Base-by-base conservation (phyloP, 805 yeast species). In the Maudiozyma bulderi region DNA sequence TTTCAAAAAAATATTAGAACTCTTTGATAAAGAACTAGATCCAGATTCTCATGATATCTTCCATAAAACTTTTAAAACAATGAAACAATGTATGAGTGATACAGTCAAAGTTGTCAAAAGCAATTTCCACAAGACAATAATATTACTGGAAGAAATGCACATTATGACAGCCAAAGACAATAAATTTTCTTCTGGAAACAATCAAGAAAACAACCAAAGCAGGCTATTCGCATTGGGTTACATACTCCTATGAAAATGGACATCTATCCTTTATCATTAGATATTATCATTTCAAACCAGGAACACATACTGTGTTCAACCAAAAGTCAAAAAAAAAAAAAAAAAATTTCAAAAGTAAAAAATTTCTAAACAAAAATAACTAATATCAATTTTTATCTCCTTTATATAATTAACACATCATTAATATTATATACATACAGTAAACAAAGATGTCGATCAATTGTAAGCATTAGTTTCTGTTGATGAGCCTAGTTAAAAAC, bases 171-270 rank as follows among this genome's bases (percentile, higher is more conserved):
- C 31, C 8, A 10, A 33, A 5, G 34, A 26, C 13, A 33, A 31
- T 11, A 35, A 44, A 28, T 44, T 10, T 28, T 44, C 20, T 8
- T 13, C 10, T 35, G 28, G 33, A 8, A 28, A 8, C 34, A 28
- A 38, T 20, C 54, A 52, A 20, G 54, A 50, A 15, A 40, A 42
- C 20, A 39, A 30, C 13, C 47, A 56, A 10, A 51, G 51, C 45
- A 52, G 50, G 45, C 45, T 54, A 9, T 47, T 55, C 30, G 56
- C 59, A 15, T 46, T 55, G 37, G 54, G 59, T 14, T 54, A 54
- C 34, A 42, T 55, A 14, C 44, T 49, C 13, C 8, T 46, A 5
- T 49, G 38, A 46, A 13, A 40, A 20, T 28, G 26, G 40, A 20
- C 3, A 5, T 9, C 26, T 15, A 13, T 38, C 10, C n/a, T 38